Conservation (phyloP, 1,284 basidiomycete species). For the Ceratobasidium sp. region DNA sequence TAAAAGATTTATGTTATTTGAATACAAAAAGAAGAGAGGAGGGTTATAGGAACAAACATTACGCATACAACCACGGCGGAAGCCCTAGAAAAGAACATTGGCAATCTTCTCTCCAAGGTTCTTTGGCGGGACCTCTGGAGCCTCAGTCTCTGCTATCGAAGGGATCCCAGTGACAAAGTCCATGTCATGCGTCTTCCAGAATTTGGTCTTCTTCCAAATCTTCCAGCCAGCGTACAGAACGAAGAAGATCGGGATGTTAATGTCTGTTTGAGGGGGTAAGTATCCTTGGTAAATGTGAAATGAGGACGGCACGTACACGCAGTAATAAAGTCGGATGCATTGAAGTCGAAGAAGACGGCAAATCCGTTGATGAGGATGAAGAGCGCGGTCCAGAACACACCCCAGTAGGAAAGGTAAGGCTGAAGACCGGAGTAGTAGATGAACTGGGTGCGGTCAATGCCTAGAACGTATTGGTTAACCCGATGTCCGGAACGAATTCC, state of each 20-base stretch:
- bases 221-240: conserved; percentile 61
- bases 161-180: conserved; percentile 74
- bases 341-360: conserved; percentile 72
- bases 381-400: conserved; percentile 51
- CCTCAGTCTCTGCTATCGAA: conserved; percentile 70
- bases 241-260: conserved; percentile 51
- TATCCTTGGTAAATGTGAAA: too few relatives aligned
- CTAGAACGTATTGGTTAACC: not conserved
- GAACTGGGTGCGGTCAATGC: conserved; percentile 66
- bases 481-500: not conserved
- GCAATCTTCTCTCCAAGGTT: conserved; percentile 61
- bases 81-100: conserved; percentile 58
- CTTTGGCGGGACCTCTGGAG: conserved; percentile 59
- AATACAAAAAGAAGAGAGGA: conserved; percentile 9
- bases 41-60: conserved; percentile 35
- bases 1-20: not conserved
- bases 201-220: conserved; percentile 65
- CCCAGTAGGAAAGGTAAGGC: conserved; percentile 59
- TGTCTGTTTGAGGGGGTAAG: conserved; percentile 37
- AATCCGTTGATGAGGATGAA: conserved; percentile 67
- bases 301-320: conserved; percentile 65
- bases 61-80: conserved; percentile 15
- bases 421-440: conserved; percentile 70
- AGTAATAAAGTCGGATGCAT: conserved; percentile 70
- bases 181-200: conserved; percentile 67